Evolutionary conservation across 805 yeast genomes (phyloP).

Genomic region (Cyberlindnera galapagoensis): DNA sequence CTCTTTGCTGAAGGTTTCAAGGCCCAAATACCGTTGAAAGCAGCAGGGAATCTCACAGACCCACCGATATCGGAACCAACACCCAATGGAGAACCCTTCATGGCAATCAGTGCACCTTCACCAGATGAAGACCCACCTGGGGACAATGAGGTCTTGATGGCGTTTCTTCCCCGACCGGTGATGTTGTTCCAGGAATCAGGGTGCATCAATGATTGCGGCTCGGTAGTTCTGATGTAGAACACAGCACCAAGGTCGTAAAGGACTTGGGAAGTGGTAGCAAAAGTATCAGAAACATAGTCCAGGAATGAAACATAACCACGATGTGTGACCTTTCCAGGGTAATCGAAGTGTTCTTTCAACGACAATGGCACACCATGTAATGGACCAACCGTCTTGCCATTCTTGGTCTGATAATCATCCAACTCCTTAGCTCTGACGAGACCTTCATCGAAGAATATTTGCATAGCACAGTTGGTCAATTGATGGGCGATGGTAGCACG

Average conservation of each 20-base stretch:
- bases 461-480: conserved; percentile 53
- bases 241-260: conserved; percentile 36
- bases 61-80: conserved; percentile 73
- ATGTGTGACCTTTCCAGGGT: conserved; percentile 46
- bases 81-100: conserved; percentile 56
- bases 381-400: conserved; percentile 56
- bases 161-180: conserved; percentile 53
- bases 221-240: conserved; percentile 57
- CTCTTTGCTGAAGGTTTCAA: conserved; percentile 56
- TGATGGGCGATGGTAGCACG: conserved; percentile 59
- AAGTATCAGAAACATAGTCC: conserved; percentile 39
- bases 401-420: conserved; percentile 42
- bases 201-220: conserved; percentile 69
- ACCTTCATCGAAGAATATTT: conserved; percentile 62
- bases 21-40: conserved; percentile 57
- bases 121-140: conserved; percentile 76
- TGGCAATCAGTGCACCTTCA: conserved; percentile 57
- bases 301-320: conserved; percentile 53
- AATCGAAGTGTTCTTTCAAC: conserved; percentile 57
- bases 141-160: conserved; percentile 48
- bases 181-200: conserved; percentile 56
- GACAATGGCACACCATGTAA: conserved; percentile 67
- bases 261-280: conserved; percentile 41
- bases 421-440: conserved; percentile 46
- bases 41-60: conserved; percentile 62